Conservation (phyloP, 2,329 filamentous ascomycete species). For the Talaromyces islandicus region DNA sequence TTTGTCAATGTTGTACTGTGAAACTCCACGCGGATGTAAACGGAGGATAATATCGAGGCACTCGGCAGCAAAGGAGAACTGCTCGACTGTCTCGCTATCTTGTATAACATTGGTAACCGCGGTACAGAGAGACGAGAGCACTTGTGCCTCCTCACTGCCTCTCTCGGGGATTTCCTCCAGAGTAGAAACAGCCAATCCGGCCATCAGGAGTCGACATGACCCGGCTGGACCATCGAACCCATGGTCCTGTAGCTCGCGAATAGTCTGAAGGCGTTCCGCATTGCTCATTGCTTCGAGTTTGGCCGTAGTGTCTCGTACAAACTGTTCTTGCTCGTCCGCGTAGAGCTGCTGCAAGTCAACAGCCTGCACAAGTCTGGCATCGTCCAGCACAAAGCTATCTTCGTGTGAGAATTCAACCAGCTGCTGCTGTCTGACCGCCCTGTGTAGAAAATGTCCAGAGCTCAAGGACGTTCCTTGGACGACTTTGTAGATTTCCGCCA, state of each 20-base stretch:
- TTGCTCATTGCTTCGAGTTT: constrained; percentile 28
- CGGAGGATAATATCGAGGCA: constrained; percentile 35
- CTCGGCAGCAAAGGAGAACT: constrained; percentile 35
- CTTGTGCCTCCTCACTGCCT: constrained; percentile 28
- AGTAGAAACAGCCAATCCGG: constrained; percentile 29
- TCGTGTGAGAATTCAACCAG: constrained; percentile 24
- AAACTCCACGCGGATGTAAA: constrained; percentile 34
- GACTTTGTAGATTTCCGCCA: constrained; percentile 22
- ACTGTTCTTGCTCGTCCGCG: constrained; percentile 31
- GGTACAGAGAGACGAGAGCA: constrained; percentile 32
- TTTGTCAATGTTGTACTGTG: constrained; percentile 42
- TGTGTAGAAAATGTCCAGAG: constrained; percentile 20
- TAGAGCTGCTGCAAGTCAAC: constrained; percentile 31
- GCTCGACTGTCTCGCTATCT: constrained; percentile 26
- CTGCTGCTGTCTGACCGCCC: constrained; percentile 28
- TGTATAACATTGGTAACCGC: constrained; percentile 25
- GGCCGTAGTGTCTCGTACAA: constrained; percentile 29
- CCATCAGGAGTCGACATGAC: constrained; percentile 28
- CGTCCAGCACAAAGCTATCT: constrained; percentile 21
- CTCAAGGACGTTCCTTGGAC: constrained; percentile 16
- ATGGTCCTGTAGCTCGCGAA: constrained; percentile 25
- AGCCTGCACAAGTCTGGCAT: constrained; percentile 28
- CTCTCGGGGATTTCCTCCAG: constrained; percentile 32
- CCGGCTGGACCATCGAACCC: constrained; percentile 24
- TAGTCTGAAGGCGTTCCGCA: constrained; percentile 22